phyloP scores from a whole-genome alignment of 768 basidiomycete genomes.

The Lactarius sanguifluus region DNA sequence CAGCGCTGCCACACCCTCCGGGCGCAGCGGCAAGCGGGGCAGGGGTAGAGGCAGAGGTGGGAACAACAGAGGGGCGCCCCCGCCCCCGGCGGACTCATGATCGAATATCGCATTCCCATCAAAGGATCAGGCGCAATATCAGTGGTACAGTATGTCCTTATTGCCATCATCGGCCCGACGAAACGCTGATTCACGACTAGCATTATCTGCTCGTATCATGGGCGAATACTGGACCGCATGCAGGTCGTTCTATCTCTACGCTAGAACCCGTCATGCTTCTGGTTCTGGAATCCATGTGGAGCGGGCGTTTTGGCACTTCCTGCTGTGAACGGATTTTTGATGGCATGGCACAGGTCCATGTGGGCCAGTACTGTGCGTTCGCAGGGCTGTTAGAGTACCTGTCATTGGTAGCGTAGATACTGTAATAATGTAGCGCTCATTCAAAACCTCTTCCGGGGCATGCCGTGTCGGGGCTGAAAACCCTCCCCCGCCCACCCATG shows the following conservation, averaged over 20 bases:
- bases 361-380: neutral
- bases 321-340: neutral
- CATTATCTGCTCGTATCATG: neutral
- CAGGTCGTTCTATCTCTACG: neutral
- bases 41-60: conserved; percentile 23
- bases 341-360: neutral
- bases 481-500: no score
- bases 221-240: neutral
- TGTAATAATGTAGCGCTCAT: neutral
- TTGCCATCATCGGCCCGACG: neutral
- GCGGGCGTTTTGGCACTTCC: neutral
- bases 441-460: neutral
- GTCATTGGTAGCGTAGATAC: neutral
- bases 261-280: neutral
- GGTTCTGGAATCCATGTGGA: neutral
- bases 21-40: conserved; percentile 21
- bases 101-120: neutral
- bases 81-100: conserved; percentile 13
- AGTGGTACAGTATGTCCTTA: neutral
- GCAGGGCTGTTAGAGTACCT: neutral
- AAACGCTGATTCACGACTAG: neutral
- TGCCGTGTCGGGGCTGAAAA: neutral
- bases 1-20: neutral
- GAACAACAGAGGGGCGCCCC: conserved; percentile 8
- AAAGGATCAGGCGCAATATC: neutral